Evolutionary conservation across 371 early-diverging fungal genomes (phyloP).

Genomic region (Agmasoma carcini): DNA sequence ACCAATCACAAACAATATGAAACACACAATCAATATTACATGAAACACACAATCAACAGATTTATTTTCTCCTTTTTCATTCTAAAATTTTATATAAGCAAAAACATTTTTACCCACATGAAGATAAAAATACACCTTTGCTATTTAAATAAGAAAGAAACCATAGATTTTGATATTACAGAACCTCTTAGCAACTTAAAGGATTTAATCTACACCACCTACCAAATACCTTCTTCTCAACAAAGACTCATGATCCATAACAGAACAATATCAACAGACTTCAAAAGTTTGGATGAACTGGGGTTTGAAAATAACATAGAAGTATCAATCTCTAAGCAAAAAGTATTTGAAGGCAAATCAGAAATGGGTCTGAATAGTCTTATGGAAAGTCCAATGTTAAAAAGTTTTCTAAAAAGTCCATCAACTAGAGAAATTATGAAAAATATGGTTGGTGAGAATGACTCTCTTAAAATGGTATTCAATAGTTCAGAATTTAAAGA

Average conservation of each 20-base stretch:
- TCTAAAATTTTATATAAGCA: conserved; percentile 12
- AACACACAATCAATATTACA: too few relatives aligned
- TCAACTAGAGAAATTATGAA: conserved; percentile 47
- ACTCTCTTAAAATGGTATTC: conserved; percentile 44
- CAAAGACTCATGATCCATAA: conserved; percentile 38
- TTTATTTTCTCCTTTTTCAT: conserved; percentile 20
- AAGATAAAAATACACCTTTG: conserved; percentile 36
- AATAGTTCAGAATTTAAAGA: conserved; percentile 47
- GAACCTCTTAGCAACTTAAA: conserved; percentile 42
- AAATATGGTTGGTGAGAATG: conserved; percentile 42
- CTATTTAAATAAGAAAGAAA: conserved; percentile 27
- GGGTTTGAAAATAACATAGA: conserved; percentile 17
- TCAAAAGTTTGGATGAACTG: conserved; percentile 34
- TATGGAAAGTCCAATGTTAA: conserved; percentile 45
- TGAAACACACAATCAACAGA: too few relatives aligned
- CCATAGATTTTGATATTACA: conserved; percentile 24
- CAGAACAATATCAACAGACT: conserved; percentile 23
- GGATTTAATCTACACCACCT: conserved; percentile 33
- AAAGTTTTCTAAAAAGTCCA: conserved; percentile 50
- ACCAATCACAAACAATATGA: too few relatives aligned
- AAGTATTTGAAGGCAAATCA: conserved; percentile 8
- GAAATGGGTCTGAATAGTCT: conserved; percentile 4
- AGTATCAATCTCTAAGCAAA: conserved; percentile 35
- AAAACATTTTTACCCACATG: conserved; percentile 16
- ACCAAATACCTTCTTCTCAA: conserved; percentile 8